Evolutionary conservation across 768 basidiomycete genomes (phyloP).

Genomic region (Rhodotorula kratochvilovae): DNA sequence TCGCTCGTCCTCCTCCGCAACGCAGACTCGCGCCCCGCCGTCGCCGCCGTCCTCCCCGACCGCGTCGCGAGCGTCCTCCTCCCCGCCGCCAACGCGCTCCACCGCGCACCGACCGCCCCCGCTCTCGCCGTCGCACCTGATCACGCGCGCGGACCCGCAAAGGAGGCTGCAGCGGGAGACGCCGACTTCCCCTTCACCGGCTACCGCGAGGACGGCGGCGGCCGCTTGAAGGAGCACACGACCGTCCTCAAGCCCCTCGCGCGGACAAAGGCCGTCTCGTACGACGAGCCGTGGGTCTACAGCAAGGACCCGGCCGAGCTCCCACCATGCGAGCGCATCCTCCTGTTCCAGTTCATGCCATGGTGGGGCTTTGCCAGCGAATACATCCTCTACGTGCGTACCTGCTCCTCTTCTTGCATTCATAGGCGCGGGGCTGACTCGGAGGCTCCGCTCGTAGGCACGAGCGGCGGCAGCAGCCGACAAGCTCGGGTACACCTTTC

Average conservation of each 20-base stretch:
- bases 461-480: conserved; percentile 16
- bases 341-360: conserved; percentile 28
- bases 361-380: conserved; percentile 37
- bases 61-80: background rate
- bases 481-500: conserved; percentile 21
- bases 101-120: too few species aligned
- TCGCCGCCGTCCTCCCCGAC: too few species aligned
- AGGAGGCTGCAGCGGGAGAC: background rate
- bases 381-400: conserved; percentile 31
- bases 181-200: background rate
- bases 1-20: background rate
- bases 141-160: too few species aligned
- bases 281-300: conserved; percentile 6
- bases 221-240: background rate
- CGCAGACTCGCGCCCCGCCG: too few species aligned
- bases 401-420: too few species aligned
- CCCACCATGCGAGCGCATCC: conserved; percentile 13
- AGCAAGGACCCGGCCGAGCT: background rate
- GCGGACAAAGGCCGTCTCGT: background rate
- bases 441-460: background rate
- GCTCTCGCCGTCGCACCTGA: too few species aligned
- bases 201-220: background rate
- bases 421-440: too few species aligned
- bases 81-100: too few species aligned
- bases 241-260: background rate